A percentile compares a stretch with the other conserved stretches of the same genome.
Conservation (phyloP, 2,329 filamentous ascomycete species). For the Thielaviopsis euricoi region DNA sequence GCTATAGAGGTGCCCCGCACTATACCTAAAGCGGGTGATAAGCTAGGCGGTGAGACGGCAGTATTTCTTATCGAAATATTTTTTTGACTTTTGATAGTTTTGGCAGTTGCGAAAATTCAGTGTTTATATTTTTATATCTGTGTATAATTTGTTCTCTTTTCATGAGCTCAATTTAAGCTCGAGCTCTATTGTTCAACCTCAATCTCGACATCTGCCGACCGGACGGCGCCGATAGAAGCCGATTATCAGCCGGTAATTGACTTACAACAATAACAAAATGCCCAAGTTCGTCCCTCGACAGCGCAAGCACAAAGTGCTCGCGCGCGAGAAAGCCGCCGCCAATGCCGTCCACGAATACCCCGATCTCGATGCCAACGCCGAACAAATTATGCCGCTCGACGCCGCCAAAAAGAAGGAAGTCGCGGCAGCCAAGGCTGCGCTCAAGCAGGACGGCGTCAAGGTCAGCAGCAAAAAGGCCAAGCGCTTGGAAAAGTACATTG, state of each 20-base stretch:
- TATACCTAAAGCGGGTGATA: conserved; percentile 18
- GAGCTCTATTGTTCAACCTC: too few relatives aligned
- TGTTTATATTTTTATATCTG: too few relatives aligned
- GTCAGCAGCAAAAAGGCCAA: conserved; percentile 50
- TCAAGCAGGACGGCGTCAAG: conserved; percentile 40
- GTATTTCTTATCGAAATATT: conserved; percentile 15
- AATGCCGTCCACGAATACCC: conserved; percentile 19
- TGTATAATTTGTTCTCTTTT: too few relatives aligned
- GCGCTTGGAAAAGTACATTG: conserved; percentile 53
- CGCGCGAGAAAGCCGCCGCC: conserved; percentile 37
- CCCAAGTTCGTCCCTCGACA: conserved; percentile 42
- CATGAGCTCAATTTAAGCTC: too few relatives aligned
- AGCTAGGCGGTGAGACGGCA: conserved; percentile 18
- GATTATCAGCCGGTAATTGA: not conserved
- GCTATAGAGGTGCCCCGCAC: conserved; percentile 19
- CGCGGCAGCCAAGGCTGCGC: conserved; percentile 36
- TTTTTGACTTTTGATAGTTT: not conserved
- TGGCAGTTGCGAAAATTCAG: not conserved
- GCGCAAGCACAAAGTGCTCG: conserved; percentile 52
- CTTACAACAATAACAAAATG: not conserved
- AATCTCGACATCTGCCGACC: too few relatives aligned
- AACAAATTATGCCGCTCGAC: conserved; percentile 25
- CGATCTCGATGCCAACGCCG: conserved; percentile 23
- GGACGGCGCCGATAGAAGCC: too few relatives aligned
- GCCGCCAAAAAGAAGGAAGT: conserved; percentile 24